Evolutionary conservation across 2,329 filamentous ascomycete species (phyloP).

Genomic region (Fusarium solani-melongenae): DNA sequence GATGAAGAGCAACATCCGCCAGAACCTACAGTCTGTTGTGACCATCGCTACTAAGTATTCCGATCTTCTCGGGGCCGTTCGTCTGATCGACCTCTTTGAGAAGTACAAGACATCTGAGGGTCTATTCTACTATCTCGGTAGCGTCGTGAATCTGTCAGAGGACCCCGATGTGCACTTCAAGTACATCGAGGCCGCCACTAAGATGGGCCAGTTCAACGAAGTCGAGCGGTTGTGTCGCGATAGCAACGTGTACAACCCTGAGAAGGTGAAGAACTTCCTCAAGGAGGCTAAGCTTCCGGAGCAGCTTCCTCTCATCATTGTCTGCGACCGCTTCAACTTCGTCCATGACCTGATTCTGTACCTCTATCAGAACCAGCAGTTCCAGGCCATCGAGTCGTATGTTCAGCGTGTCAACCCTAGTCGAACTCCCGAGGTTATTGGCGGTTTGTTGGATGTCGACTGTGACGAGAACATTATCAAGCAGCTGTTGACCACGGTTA

Average conservation of each 20-base stretch:
- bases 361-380: slow-evolving; percentile 98
- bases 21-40: slow-evolving; percentile 94
- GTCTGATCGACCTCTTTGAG: slow-evolving; percentile 92
- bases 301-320: slow-evolving; percentile 95
- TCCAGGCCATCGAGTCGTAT: slow-evolving; percentile 98
- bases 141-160: slow-evolving; percentile 96
- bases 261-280: slow-evolving; percentile 99
- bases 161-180: slow-evolving; percentile 98
- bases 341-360: slow-evolving; percentile 96
- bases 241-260: slow-evolving; percentile 87
- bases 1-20: slow-evolving; percentile 95
- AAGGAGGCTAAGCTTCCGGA: slow-evolving; percentile 95
- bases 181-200: slow-evolving; percentile 97
- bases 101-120: slow-evolving; percentile 98
- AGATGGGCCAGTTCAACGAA: slow-evolving; percentile 92
- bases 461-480: slow-evolving; percentile 98
- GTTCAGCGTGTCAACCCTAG: slow-evolving; percentile 96
- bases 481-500: slow-evolving; percentile 85
- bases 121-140: slow-evolving; percentile 97
- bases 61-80: slow-evolving; percentile 87
- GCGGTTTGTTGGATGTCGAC: slow-evolving; percentile 93
- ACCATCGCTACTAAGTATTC: slow-evolving; percentile 98
- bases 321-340: slow-evolving; percentile 99
- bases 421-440: slow-evolving; percentile 90
- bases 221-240: slow-evolving; percentile 98